Evolutionary conservation across 2,329 filamentous ascomycete genomes (phyloP).

Genomic region (Nemania sp.): DNA sequence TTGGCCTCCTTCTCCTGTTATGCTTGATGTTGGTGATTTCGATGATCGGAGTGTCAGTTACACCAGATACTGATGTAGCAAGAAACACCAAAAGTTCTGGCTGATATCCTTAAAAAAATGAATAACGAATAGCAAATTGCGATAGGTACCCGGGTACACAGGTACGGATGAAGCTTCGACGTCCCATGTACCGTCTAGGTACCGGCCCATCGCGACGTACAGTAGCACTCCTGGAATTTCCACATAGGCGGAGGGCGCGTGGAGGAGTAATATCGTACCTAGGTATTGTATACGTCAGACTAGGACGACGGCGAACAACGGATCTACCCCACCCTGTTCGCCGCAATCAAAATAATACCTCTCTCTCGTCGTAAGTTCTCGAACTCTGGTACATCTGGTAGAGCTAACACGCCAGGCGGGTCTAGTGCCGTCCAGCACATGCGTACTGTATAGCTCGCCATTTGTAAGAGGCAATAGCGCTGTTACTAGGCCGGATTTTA

Average conservation of each 20-base stretch:
- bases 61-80: background rate
- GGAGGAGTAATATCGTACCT: conserved; percentile 20
- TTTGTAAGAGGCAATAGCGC: conserved; percentile 1
- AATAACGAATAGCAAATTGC: no score
- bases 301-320: conserved; percentile 13
- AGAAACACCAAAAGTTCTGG: background rate
- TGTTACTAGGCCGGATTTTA: conserved; percentile 10
- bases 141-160: background rate
- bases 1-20: background rate
- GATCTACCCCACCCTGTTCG: conserved; percentile 21
- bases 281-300: no score
- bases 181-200: conserved; percentile 20
- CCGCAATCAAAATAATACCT: conserved; percentile 3
- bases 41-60: background rate
- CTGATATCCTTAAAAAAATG: no score
- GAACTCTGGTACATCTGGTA: background rate
- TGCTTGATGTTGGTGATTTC: background rate
- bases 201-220: conserved; percentile 15
- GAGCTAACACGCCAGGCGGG: conserved; percentile 12
- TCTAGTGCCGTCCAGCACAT: conserved; percentile 1
- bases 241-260: background rate
- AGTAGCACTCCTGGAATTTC: conserved; percentile 5
- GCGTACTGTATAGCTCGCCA: conserved; percentile 9
- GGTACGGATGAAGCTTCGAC: background rate
- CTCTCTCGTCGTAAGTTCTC: background rate